Conservation (phyloP, 2,329 filamentous ascomycete species). For the Fusarium nematophilum region DNA sequence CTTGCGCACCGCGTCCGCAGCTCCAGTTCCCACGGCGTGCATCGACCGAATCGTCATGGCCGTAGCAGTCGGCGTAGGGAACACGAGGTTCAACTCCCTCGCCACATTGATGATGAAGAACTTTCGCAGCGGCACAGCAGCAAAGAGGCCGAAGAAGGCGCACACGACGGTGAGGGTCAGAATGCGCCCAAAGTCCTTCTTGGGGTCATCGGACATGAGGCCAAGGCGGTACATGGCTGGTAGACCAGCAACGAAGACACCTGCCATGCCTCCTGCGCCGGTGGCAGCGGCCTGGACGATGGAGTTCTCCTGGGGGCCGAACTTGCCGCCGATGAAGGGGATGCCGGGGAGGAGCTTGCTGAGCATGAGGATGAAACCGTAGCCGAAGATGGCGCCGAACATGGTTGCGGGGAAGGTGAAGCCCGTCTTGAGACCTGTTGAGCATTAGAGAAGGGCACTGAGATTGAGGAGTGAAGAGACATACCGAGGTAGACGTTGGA, state of each 20-base stretch:
- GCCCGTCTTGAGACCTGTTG: slow-evolving; percentile 60
- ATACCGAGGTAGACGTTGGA: slow-evolving; percentile 71
- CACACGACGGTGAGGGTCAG: slow-evolving; percentile 71
- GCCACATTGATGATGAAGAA: slow-evolving; percentile 77
- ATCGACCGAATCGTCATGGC: slow-evolving; percentile 72
- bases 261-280: slow-evolving; percentile 67
- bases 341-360: slow-evolving; percentile 60
- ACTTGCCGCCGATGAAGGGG: slow-evolving; percentile 63
- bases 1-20: slow-evolving; percentile 64
- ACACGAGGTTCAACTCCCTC: slow-evolving; percentile 68
- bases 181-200: slow-evolving; percentile 67
- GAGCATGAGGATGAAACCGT: slow-evolving; percentile 66
- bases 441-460: background rate
- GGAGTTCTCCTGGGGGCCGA: slow-evolving; percentile 72
- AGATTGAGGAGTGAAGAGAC: slow-evolving; percentile 16
- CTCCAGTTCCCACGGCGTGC: slow-evolving; percentile 66
- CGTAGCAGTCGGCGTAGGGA: slow-evolving; percentile 69
- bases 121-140: slow-evolving; percentile 71
- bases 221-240: slow-evolving; percentile 69
- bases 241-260: slow-evolving; percentile 68
- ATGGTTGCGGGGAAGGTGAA: slow-evolving; percentile 62
- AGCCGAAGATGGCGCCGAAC: slow-evolving; percentile 69
- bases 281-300: slow-evolving; percentile 71
- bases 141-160: slow-evolving; percentile 73
- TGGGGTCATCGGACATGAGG: slow-evolving; percentile 61